Percentiles rank a stretch among this genome's conserved stretches.
These are phyloP conservation scores for Tolypocladium endophyticum DNA, from an alignment of 2,329 filamentous ascomycete genomes.

Conservation along the genomic window DNA sequence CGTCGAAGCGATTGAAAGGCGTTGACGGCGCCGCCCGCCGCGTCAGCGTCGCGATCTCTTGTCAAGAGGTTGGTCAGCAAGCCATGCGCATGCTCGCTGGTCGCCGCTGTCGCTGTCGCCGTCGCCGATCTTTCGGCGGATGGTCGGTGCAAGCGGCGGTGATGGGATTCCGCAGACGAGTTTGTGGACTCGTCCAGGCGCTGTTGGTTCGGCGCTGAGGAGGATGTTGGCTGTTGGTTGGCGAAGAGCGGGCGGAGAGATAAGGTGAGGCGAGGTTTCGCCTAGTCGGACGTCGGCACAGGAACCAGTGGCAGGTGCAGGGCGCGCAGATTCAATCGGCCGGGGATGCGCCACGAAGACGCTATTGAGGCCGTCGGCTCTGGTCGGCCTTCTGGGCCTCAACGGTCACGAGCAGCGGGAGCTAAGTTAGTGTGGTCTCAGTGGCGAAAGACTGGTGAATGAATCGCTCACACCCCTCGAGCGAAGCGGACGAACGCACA, in stretches of 20 bases:
- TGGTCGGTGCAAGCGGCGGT: not conserved
- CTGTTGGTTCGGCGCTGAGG: not conserved
- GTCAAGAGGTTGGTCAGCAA: not conserved
- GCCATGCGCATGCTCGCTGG: not conserved
- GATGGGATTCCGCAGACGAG: not conserved
- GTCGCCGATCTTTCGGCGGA: not conserved
- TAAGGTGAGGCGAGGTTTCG: not conserved
- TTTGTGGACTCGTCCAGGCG: not conserved
- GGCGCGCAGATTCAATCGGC: not conserved
- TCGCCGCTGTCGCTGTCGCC: not conserved
- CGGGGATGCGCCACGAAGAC: not conserved
- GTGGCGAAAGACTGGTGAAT: not conserved
- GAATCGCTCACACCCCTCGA: not conserved
- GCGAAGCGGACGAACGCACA: not conserved
- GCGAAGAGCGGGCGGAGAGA: not conserved
- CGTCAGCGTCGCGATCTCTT: not conserved
- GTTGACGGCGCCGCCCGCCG: not conserved
- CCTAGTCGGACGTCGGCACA: not conserved
- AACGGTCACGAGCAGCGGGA: not conserved
- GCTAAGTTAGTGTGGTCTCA: not conserved
- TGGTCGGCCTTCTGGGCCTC: not conserved
- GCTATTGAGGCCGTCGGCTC: not conserved
- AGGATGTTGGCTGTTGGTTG: not conserved
- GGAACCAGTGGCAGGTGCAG: not conserved
- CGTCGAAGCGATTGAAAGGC: not conserved